A percentile compares a stretch with the other conserved stretches of the same genome.
phyloP scores from a whole-genome alignment of 1,139 yeast species.

The Candida sanyaensis region DNA sequence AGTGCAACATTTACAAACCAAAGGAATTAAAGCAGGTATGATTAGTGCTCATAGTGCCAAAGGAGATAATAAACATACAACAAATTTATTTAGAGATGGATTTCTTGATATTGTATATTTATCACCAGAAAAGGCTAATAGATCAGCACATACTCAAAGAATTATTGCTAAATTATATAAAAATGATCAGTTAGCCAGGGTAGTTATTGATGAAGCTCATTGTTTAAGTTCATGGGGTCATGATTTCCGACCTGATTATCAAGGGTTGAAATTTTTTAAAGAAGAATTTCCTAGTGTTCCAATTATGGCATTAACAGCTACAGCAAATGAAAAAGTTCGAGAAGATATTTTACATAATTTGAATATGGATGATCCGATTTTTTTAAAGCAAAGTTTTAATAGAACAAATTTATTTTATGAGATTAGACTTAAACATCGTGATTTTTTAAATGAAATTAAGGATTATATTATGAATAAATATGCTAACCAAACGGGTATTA shows the following conservation, averaged over 20 bases:
- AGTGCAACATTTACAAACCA: conserved; percentile 72
- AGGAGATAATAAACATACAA: conserved; percentile 64
- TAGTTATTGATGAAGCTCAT: conserved; percentile 97
- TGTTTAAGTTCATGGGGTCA: conserved; percentile 99
- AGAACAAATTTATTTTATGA: conserved; percentile 83
- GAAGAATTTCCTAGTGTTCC: conserved; percentile 77
- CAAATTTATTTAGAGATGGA: conserved; percentile 65
- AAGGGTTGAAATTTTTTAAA: conserved; percentile 75
- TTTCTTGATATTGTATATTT: conserved; percentile 76
- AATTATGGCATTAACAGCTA: conserved; percentile 95
- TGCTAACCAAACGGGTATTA: conserved; percentile 74
- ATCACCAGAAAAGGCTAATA: conserved; percentile 94
- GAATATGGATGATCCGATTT: conserved; percentile 54
- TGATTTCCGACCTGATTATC: conserved; percentile 96
- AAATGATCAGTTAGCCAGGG: conserved; percentile 65
- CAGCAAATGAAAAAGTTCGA: conserved; percentile 91
- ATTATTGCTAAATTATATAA: conserved; percentile 61
- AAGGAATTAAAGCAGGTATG: conserved; percentile 82
- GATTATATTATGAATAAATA: conserved; percentile 55
- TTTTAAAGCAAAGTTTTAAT: conserved; percentile 80
- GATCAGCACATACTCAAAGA: conserved; percentile 67
- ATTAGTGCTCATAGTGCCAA: conserved; percentile 74
- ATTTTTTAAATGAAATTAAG: conserved; percentile 61
- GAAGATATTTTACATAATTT: conserved; percentile 82
- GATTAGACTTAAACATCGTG: conserved; percentile 63